These are phyloP conservation scores for Eucalyptus polyanthemos DNA, from an alignment of 345 rosid species.

Conservation along the genomic window DNA sequence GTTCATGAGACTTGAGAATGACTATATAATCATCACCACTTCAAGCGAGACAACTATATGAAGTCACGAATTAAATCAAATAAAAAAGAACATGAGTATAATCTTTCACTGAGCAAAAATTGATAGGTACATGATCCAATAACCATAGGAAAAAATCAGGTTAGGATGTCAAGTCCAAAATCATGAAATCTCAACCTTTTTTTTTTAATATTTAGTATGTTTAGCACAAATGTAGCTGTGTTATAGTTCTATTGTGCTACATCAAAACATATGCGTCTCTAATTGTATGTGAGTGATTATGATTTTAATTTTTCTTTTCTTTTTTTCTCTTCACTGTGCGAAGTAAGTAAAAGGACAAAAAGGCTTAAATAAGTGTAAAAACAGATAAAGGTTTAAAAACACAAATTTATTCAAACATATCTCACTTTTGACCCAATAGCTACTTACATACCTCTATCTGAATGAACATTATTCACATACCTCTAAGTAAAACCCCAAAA, in stretches of 20 bases:
- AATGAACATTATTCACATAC: background rate
- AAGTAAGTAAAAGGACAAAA: background rate
- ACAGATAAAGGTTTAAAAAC: background rate
- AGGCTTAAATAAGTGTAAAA: background rate
- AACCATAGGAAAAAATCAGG: background rate
- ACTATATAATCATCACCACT: background rate
- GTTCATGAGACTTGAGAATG: background rate
- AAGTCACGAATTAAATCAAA: background rate
- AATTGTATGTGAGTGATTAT: background rate
- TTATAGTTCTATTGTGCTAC: background rate
- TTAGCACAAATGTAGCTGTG: fast-evolving
- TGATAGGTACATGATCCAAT: background rate
- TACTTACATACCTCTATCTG: background rate
- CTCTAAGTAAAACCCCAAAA: background rate
- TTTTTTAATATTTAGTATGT: background rate
- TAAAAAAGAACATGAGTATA: background rate
- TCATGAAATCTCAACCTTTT: background rate
- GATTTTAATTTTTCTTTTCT: background rate
- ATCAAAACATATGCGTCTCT: background rate
- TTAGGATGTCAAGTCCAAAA: background rate
- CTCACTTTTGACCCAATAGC: background rate
- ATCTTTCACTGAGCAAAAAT: background rate
- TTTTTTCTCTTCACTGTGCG: background rate
- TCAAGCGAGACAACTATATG: background rate
- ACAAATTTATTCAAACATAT: background rate